Conservation (phyloP, 495 filamentous ascomycete species). For the Hyaloscypha variabilis region DNA sequence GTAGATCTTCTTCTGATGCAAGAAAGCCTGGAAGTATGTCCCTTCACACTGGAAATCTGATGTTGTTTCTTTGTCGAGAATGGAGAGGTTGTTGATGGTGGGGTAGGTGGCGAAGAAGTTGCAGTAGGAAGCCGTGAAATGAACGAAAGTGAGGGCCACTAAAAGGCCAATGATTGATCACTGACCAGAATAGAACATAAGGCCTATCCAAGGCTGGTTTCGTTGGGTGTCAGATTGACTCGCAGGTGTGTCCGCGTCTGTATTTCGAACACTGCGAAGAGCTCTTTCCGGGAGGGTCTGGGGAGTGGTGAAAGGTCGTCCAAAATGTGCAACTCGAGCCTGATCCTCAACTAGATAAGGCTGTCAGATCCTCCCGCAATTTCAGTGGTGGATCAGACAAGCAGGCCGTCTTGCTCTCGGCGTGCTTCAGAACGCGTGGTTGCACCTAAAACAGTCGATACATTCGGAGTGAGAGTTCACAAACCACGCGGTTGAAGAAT, state of each 20-base stretch:
- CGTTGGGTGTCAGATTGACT: slow-evolving; percentile 15
- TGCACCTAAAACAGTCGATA: slow-evolving; percentile 22
- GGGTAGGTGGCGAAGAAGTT: not conserved
- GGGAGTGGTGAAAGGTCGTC: slow-evolving; percentile 12
- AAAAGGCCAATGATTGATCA: slow-evolving; percentile 24
- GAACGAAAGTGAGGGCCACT: slow-evolving; percentile 29
- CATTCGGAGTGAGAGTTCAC: slow-evolving; percentile 23
- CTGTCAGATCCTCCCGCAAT: slow-evolving; percentile 22
- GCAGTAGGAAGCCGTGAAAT: slow-evolving; percentile 24
- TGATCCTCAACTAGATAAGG: slow-evolving; percentile 28
- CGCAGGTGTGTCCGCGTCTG: slow-evolving; percentile 5
- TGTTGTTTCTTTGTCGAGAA: slow-evolving; percentile 3
- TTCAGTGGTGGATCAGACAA: slow-evolving; percentile 23
- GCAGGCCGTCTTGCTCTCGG: slow-evolving; percentile 18
- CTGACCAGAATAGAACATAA: slow-evolving; percentile 29
- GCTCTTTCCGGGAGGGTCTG: slow-evolving; percentile 14
- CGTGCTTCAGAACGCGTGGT: slow-evolving; percentile 32
- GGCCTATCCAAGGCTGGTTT: slow-evolving; percentile 25
- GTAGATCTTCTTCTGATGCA: slow-evolving; percentile 20
- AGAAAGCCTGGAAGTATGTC: slow-evolving; percentile 19
- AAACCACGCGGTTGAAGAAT: slow-evolving; percentile 22
- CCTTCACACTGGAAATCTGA: slow-evolving; percentile 1
- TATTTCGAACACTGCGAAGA: slow-evolving; percentile 10
- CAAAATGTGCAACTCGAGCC: slow-evolving; percentile 7
- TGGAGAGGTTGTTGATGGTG: slow-evolving; percentile 10